Percentiles rank a stretch among this genome's conserved stretches.
Evolutionary conservation across 345 rosid species (phyloP).

Genomic region (Nephelium lappaceum): DNA sequence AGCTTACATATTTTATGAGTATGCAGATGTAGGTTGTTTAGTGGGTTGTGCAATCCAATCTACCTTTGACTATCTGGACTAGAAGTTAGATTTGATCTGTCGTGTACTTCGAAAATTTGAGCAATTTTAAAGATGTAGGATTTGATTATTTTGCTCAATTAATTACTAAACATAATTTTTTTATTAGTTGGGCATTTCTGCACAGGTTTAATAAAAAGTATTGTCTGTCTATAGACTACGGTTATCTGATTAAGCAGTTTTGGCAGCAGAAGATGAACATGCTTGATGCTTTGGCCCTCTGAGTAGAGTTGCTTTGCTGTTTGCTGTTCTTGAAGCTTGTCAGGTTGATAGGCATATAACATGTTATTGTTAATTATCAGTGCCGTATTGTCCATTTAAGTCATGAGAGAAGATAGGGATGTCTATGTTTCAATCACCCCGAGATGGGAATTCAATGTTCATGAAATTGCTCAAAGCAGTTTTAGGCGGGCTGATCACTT

Average conservation of each 20-base stretch:
- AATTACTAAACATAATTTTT: neutral
- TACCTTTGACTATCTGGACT: slow-evolving; percentile 10
- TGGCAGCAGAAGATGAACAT: neutral
- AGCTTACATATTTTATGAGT: neutral
- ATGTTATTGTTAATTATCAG: neutral
- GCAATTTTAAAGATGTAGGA: neutral
- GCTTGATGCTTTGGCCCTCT: neutral
- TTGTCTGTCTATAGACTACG: neutral
- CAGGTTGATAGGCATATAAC: neutral
- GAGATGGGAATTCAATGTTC: slow-evolving; percentile 31
- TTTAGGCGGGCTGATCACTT: slow-evolving; percentile 29
- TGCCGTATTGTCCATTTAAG: neutral
- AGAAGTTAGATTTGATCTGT: slow-evolving; percentile 16
- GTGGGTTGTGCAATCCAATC: slow-evolving; percentile 20
- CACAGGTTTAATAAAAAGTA: slow-evolving; percentile 10
- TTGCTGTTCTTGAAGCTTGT: neutral
- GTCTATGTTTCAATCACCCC: slow-evolving; percentile 25
- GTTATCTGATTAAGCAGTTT: neutral
- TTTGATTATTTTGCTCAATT: slow-evolving; percentile 4
- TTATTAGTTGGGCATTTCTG: slow-evolving; percentile 4
- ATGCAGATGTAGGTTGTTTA: slow-evolving; percentile 9
- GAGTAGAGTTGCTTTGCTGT: no score
- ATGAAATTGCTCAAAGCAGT: slow-evolving; percentile 35
- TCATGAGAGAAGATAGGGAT: slow-evolving; percentile 20
- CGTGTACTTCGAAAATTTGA: neutral